A percentile compares a stretch with the other conserved stretches of the same genome.
Conservation (phyloP, 352 stramenopile species). For the Globisporangium carolinianum region DNA sequence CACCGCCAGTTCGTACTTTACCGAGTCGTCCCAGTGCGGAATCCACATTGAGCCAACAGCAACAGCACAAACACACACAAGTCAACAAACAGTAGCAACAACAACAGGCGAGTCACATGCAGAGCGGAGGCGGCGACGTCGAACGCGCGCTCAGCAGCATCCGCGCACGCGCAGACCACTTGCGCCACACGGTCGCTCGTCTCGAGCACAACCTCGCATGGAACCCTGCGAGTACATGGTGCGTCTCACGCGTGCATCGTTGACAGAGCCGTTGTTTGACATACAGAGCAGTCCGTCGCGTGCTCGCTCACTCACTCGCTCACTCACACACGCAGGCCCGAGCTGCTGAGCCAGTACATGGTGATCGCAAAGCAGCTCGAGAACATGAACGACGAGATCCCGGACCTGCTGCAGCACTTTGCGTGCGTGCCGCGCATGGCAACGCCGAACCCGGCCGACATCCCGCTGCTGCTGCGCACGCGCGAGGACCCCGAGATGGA, state of each 20-base stretch:
- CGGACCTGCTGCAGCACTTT: constrained; percentile 80
- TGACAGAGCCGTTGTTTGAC: neutral
- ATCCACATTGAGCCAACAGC: no score
- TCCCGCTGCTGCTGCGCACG: constrained; percentile 72
- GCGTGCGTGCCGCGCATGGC: constrained; percentile 78
- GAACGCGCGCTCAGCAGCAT: constrained; percentile 77
- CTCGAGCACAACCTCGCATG: constrained; percentile 77
- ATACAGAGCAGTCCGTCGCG: neutral
- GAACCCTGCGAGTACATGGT: constrained; percentile 79
- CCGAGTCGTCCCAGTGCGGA: no score
- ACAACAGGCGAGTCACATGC: constrained; percentile 17
- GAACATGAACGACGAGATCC: constrained; percentile 87
- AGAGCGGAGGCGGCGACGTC: constrained; percentile 45
- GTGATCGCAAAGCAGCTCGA: constrained; percentile 84
- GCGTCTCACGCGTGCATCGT: neutral
- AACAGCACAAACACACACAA: neutral
- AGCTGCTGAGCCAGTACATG: constrained; percentile 82
- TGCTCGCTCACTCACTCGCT: neutral
- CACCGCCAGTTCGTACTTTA: neutral
- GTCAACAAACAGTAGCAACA: neutral
- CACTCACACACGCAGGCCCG: constrained; percentile 32
- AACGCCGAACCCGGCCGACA: constrained; percentile 70
- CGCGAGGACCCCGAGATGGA: constrained; percentile 84
- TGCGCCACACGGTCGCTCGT: constrained; percentile 67
- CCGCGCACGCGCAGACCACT: constrained; percentile 67